Evolutionary conservation across 805 yeast genomes (phyloP), one percentile per base, ranked within the genome.

Genomic region (Pichia nanzhaoensis): DNA sequence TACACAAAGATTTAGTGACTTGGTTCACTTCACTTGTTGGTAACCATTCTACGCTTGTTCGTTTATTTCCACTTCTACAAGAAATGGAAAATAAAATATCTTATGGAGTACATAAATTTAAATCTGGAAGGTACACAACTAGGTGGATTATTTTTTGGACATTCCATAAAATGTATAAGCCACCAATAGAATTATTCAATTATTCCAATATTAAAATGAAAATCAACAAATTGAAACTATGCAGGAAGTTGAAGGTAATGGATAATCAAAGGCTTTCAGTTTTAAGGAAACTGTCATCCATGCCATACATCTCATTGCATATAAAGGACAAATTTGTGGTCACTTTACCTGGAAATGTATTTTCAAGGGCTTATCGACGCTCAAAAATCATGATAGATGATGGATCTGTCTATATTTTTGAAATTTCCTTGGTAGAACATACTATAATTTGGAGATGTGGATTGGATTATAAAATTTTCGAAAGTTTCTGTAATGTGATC

Each of bases 81-180:
- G 5, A n/a, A 18, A 32, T 31, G 7, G 19, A 35, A 7, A 3
- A 12, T 1, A 8, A 22, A 2, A 36, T 50, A 32, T 61, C 61
- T 33, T 68, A 53, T 45, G 67, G 60, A 1, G 47, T 66, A 2
- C 59, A 62, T 38, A 61, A 58, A 36, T 60, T 66, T 24, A 48
- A 45, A 14, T 58, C 59, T 37, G 60, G 65, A 2, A 10, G 34
- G 1, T 41, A 22, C 12, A 63, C 73, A 1, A 49, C 55, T 18
- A 44, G 74, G 34, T 69, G 73, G 74, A 53, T 64, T 3, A 44
- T 67, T 5, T 68, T 56, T 24, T 69, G 74, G 74, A 57, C 64
- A 4, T 65, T 59, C 44, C 41, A 47, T 5, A n/a, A 20, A 24
- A 43, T 50, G 1, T 32, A 37, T 12, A 46, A 54, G 20, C 50